Evolutionary conservation across 192 early-diverging fungal species (phyloP), one percentile per base, ranked within the genome.

Genomic region (Gonapodya sp.): DNA sequence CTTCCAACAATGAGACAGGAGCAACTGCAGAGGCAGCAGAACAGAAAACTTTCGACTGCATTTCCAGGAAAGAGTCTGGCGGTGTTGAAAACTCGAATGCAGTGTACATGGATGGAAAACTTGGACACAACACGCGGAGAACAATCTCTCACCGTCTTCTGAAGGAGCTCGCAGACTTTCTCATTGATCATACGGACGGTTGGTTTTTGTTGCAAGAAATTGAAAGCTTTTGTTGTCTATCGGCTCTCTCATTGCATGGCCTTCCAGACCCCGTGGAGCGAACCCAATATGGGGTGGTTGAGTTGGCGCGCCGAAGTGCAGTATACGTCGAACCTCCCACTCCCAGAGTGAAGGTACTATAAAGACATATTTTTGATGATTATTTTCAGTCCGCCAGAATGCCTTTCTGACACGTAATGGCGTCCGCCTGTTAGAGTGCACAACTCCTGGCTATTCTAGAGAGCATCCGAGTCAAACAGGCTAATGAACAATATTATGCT

Each of bases 151-250:
- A 77, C 31, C 75, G 31, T 2, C 34, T 34, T 2, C 30, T 34
- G 30, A 77, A 77, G 75, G 75, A 77, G 75, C 75, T 77, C 75
- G 2, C 30, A 16, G 75, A 77, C 75, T 77, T 77, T 33, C 75
- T 77, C 2, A 8, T 77, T 18, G 2, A 77, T 16, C 2, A 77
- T 77, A 33, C 34, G 18, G 75, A 77, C 31, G 34, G 75, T 18
- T 2, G 64, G 16, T 16, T 72, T 18, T 72, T 72, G 16, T 16
- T 72, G n/a, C n/a, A n/a, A n/a, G n/a, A n/a, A n/a, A n/a, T n/a
- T n/a, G n/a, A n/a, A n/a, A n/a, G n/a, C n/a, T n/a, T n/a, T n/a
- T n/a, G n/a, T n/a, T n/a, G n/a, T n/a, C n/a, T n/a, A n/a, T n/a
- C n/a, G n/a, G n/a, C n/a, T n/a, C n/a, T n/a, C n/a, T n/a, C n/a